Base-by-base conservation (phyloP, 2,329 filamentous ascomycete genomes). In the Aspergillus hortae region DNA sequence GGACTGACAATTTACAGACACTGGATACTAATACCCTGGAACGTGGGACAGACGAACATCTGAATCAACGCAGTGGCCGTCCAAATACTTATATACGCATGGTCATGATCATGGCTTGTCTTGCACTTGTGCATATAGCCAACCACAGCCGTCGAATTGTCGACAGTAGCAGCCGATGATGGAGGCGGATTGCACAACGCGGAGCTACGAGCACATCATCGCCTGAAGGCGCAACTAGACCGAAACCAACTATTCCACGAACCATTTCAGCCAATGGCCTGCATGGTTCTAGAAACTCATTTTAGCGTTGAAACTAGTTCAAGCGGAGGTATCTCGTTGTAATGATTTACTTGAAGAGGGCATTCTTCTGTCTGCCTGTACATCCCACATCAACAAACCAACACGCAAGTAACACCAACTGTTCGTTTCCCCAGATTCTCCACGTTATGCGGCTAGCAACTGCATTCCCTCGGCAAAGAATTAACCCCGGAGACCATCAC, bases 141-240 rank as follows among this genome's bases (percentile, higher is more conserved):
- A 38, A 38, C 35, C 35, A 38, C 35, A 38, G 12, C 12, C 35
- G 14, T 9, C 9, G 35, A 4, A 30, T 38, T 38, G 7, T 23
- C 23, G 23, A 23, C 23, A 23, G 6, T 38, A 6, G 35, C 15
- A n/a, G 35, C 7, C 35, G 35, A 38, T 38, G 35, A 30, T 50
- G 53, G 23, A 58, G 42, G 19, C 23, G 19, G 40, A 62, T 62
- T 48, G 53, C 60, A 62, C 54, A 54, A 62, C 30, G 42, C 43
- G 27, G 41, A 45, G 45, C 53, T 51, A 49, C 55, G 56, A 62
- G 60, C 60, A 62, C 60, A 59, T 59, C 60, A 62, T 62, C 58
- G 51, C 50, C 23, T 23, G 25, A 14, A 46, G 30, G 33, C 46
- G 33, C 21, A 33, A 49, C 17, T 49, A 25, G 25, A 48, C 33